Percentiles rank a stretch among this genome's conserved stretches.
Evolutionary conservation across 768 basidiomycete species (phyloP).

Genomic region (Roridomyces roridus): DNA sequence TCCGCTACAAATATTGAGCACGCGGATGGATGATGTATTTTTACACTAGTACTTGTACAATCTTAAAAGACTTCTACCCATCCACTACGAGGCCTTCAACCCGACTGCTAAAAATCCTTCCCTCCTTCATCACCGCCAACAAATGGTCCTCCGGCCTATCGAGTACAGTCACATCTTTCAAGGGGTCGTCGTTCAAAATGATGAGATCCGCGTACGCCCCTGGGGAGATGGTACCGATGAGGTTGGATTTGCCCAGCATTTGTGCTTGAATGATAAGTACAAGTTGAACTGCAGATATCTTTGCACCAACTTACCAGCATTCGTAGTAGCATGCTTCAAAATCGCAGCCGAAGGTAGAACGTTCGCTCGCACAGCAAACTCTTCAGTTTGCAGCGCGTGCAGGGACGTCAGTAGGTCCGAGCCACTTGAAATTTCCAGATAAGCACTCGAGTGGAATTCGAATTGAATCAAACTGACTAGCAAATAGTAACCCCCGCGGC

Average conservation of each 20-base stretch:
- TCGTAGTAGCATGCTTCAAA: slow-evolving; percentile 48
- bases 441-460: no score
- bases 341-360: slow-evolving; percentile 40
- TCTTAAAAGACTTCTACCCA: neutral
- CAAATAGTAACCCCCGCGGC: slow-evolving; percentile 47
- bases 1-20: slow-evolving; percentile 16
- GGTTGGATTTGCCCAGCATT: slow-evolving; percentile 38
- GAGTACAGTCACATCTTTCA: slow-evolving; percentile 48
- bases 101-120: slow-evolving; percentile 33
- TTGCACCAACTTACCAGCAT: slow-evolving; percentile 35
- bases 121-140: slow-evolving; percentile 42
- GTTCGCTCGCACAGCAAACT: slow-evolving; percentile 45
- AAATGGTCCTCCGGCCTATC: slow-evolving; percentile 47
- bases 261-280: slow-evolving; percentile 28
- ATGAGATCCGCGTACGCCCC: slow-evolving; percentile 49
- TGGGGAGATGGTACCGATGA: slow-evolving; percentile 39
- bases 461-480: slow-evolving; percentile 42
- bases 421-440: no score
- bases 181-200: slow-evolving; percentile 45
- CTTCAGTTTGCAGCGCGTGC: slow-evolving; percentile 51
- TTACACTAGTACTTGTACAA: no score
- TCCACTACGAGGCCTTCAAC: slow-evolving; percentile 27
- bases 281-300: neutral
- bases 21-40: no score
- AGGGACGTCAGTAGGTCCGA: slow-evolving; percentile 43